phyloP scores from a whole-genome alignment of 768 basidiomycete species.

The Mycena venus region DNA sequence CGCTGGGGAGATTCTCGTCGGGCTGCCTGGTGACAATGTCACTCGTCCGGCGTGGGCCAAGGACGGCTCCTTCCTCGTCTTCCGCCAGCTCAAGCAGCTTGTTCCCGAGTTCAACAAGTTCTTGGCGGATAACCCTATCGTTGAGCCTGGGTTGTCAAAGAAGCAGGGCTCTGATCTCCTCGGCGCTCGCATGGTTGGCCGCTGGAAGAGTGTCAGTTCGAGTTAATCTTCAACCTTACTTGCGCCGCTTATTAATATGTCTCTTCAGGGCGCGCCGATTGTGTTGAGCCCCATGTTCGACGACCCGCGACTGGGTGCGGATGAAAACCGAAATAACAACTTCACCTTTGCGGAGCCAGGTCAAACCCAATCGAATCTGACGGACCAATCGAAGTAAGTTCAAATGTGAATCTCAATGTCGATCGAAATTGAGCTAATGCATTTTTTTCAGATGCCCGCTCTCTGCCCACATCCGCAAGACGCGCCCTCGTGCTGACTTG shows the following conservation, averaged over 20 bases:
- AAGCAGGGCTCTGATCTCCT: neutral
- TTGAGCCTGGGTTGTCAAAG: neutral
- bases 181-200: no score
- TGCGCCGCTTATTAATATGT: neutral
- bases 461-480: conserved; percentile 30
- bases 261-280: conserved; percentile 32
- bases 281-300: conserved; percentile 31
- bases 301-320: conserved; percentile 21
- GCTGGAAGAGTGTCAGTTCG: neutral
- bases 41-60: conserved; percentile 37
- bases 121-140: neutral
- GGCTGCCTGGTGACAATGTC: conserved; percentile 39
- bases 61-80: conserved; percentile 50
- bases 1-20: conserved; percentile 34
- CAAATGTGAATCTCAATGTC: neutral
- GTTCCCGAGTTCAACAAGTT: no score
- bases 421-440: no score
- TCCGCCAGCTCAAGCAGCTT: conserved; percentile 50
- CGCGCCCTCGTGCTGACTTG: no score
- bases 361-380: neutral
- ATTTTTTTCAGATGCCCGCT: conserved; percentile 25
- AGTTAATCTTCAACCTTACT: neutral
- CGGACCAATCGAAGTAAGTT: neutral
- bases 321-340: conserved; percentile 20
- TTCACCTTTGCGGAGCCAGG: conserved; percentile 13